phyloP scores from a whole-genome alignment of 2,329 filamentous ascomycete genomes.

The Zelopaecilomyces penicillatus region DNA sequence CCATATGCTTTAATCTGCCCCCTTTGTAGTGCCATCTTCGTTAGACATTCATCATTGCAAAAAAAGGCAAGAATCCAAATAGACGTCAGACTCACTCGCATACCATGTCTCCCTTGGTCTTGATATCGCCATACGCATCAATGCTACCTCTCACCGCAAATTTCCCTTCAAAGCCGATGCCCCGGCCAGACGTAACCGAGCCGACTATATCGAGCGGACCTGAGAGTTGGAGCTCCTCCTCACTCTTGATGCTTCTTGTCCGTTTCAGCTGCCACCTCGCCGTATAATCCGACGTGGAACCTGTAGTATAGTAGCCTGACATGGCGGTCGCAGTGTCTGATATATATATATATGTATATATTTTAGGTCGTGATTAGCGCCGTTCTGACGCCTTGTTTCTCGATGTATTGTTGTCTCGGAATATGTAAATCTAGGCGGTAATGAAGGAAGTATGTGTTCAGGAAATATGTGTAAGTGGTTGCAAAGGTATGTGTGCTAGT shows the following conservation, averaged over 20 bases:
- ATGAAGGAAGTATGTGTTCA: too few species aligned
- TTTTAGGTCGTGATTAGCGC: too few species aligned
- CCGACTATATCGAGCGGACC: conserved; percentile 40
- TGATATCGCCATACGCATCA: conserved; percentile 38
- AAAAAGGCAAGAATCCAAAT: background rate
- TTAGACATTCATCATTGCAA: background rate
- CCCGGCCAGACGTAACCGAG: conserved; percentile 37
- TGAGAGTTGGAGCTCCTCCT: conserved; percentile 29
- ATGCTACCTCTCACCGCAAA: conserved; percentile 35
- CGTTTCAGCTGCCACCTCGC: conserved; percentile 18
- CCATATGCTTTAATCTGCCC: conserved; percentile 39
- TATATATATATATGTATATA: too few species aligned
- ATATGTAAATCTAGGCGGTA: too few species aligned
- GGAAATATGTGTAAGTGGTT: too few species aligned
- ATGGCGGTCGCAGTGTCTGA: conserved; percentile 9
- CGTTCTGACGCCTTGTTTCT: too few species aligned
- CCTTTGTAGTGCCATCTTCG: conserved; percentile 16
- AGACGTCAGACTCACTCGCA: conserved; percentile 29
- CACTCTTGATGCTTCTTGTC: conserved; percentile 34
- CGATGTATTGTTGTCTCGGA: too few species aligned
- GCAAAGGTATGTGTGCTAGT: too few species aligned
- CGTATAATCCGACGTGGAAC: conserved; percentile 15
- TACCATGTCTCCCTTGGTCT: conserved; percentile 32
- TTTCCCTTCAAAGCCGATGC: conserved; percentile 35
- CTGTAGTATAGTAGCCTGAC: conserved; percentile 19